Percentiles rank a stretch among this genome's conserved stretches.
These are phyloP conservation scores for Agrocybe chaxingu DNA, from an alignment of 768 basidiomycete species.

Conservation along the genomic window DNA sequence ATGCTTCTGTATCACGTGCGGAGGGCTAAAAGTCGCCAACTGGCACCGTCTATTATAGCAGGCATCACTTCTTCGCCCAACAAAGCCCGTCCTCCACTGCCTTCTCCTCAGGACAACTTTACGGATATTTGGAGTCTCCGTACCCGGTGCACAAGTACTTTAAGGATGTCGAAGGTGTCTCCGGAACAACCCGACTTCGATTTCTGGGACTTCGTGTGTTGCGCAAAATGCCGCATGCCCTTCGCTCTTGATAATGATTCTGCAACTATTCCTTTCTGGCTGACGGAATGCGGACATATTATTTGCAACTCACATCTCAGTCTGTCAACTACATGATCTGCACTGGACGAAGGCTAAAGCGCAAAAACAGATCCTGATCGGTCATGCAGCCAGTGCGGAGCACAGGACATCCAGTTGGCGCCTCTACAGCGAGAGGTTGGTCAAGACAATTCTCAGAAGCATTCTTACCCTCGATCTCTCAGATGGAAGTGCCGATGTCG, in stretches of 20 bases:
- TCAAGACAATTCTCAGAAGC: too few species aligned
- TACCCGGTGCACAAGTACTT: neutral
- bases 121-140: too few species aligned
- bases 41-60: too few species aligned
- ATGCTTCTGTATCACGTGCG: too few species aligned
- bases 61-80: too few species aligned
- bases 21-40: too few species aligned
- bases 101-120: too few species aligned
- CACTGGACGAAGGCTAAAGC: too few species aligned
- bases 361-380: constrained; percentile 59
- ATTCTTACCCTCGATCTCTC: neutral
- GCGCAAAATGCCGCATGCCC: constrained; percentile 66
- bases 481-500: constrained; percentile 83
- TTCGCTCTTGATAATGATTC: constrained; percentile 49
- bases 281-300: constrained; percentile 86
- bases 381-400: constrained; percentile 69
- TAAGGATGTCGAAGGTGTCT: constrained; percentile 35
- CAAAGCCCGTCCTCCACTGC: too few species aligned
- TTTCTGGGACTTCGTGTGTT: constrained; percentile 81
- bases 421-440: constrained; percentile 74
- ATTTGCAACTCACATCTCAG: constrained; percentile 85
- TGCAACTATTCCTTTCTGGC: constrained; percentile 76
- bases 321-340: constrained; percentile 26
- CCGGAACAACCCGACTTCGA: constrained; percentile 41
- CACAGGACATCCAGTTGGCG: constrained; percentile 59